These are phyloP conservation scores for Nepenthes alata DNA, from an alignment of 179 eudicot species.

Conservation along the genomic window DNA sequence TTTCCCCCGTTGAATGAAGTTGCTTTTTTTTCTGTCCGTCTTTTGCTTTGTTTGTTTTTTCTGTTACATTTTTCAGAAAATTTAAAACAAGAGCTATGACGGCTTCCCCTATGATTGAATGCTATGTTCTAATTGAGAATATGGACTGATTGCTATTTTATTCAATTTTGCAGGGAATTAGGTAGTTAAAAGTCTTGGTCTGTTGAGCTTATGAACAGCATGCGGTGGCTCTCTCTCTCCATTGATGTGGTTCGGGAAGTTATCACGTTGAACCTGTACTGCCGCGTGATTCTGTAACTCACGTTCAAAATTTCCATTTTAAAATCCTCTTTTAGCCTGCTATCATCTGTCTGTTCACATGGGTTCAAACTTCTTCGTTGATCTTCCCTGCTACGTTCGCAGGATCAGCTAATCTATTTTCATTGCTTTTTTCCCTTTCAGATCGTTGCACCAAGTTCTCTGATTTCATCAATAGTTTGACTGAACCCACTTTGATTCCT, in stretches of 20 bases:
- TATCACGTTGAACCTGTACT: conserved; percentile 56
- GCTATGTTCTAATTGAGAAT: no score
- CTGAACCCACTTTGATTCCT: no score
- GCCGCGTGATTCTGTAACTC: conserved; percentile 79
- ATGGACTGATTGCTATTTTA: not conserved
- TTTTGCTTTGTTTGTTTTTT: no score
- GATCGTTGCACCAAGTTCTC: not conserved
- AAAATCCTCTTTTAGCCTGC: not conserved
- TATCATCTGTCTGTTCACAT: conserved; percentile 3
- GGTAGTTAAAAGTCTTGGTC: conserved; percentile 12
- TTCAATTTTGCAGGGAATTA: not conserved
- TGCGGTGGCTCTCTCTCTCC: conserved; percentile 55
- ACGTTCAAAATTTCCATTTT: not conserved
- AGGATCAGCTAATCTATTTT: conserved; percentile 23
- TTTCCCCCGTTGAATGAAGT: no score
- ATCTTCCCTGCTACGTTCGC: conserved; percentile 23
- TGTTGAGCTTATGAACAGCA: conserved; percentile 11
- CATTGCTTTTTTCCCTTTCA: not conserved
- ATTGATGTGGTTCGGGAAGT: conserved; percentile 63
- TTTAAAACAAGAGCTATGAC: no score
- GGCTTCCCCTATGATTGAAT: no score
- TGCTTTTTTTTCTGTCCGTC: no score
- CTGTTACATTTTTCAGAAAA: no score
- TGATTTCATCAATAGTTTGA: not conserved
- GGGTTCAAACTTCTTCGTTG: conserved; percentile 32